Evolutionary conservation across 176 grass and related monocot species (phyloP), one percentile per base, ranked within the genome.

Genomic region (Bromus sterilis): DNA sequence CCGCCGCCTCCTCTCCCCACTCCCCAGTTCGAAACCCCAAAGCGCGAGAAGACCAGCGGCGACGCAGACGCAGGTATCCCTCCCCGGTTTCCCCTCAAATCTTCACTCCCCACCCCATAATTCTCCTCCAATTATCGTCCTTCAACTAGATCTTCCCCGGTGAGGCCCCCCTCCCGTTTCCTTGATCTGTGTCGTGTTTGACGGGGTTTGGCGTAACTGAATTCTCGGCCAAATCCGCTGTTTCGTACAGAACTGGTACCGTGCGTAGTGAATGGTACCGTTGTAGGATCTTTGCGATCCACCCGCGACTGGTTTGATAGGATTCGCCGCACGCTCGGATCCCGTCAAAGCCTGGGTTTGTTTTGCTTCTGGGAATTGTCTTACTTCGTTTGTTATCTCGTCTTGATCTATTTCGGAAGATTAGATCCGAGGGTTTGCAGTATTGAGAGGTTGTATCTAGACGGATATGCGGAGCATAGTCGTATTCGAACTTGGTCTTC

Each of bases 61-160:
- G 46, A 71, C 87, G 87, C 81, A 42, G 2, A 21, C 82, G 12
- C 68, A 80, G 87, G 83, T 89, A 89, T 14, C 33, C 11, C 16
- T 66, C 25, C 48, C 21, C 51, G 80, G 51, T 83, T 26, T 21
- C 39, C 13, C 18, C 49, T 21, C 39, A 80, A 49, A 51, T 29
- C n/a, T 53, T 14, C 9, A 5, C 5, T 2, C 9, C 13, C 10
- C 1, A 0, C 20, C 32, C 3, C 15, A 4, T 30, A 7, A 18
- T 74, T 32, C 4, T 25, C 4, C 31, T 36, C n/a, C 9, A 3
- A 3, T 35, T 20, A 14, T 33, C 13, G 3, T 23, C 21, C 21
- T 18, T 35, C 58, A 3, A 23, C 12, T 74, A 10, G 21, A 35
- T 36, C 43, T 46, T 16, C 34, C 15, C 74, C 29, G 26, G 21